These are phyloP conservation scores for Allium cepa DNA, from an alignment of 106 monocot species.

Conservation along the genomic window DNA sequence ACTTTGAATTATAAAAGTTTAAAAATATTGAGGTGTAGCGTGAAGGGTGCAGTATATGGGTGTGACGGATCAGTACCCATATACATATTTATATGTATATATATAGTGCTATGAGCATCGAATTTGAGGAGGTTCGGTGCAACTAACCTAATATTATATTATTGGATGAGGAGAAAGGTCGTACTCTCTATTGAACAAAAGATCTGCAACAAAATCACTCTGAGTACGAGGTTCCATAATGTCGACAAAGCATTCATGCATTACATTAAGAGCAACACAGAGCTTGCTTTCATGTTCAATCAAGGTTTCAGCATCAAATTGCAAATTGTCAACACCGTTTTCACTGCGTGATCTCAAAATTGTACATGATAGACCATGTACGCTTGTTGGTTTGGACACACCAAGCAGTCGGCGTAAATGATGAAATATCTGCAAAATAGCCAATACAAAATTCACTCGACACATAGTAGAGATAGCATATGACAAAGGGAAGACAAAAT, in stretches of 20 bases:
- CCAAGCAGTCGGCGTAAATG: conserved; percentile 46
- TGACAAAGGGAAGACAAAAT: neutral
- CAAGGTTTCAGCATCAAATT: conserved; percentile 22
- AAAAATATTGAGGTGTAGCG: too few species aligned
- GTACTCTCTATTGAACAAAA: conserved; percentile 69
- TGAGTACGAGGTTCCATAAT: conserved; percentile 57
- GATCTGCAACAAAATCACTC: conserved; percentile 49
- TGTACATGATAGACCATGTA: conserved; percentile 49
- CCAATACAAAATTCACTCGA: too few species aligned
- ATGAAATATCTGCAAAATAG: conserved; percentile 40
- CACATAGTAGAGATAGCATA: too few species aligned
- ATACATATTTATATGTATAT: too few species aligned
- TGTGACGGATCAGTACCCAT: too few species aligned
- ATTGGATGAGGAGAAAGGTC: conserved; percentile 5
- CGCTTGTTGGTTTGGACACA: conserved; percentile 30
- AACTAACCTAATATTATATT: neutral
- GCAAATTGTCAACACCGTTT: conserved; percentile 14
- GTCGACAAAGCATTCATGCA: conserved; percentile 66
- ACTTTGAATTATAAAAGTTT: too few species aligned
- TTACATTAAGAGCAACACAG: conserved; percentile 47
- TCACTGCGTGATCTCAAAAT: conserved; percentile 38
- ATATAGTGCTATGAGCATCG: too few species aligned
- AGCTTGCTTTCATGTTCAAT: conserved; percentile 55
- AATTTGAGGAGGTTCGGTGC: too few species aligned
- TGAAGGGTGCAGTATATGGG: too few species aligned